Base-by-base conservation (phyloP, 2,329 filamentous ascomycete species). In the Fusarium acutatum region DNA sequence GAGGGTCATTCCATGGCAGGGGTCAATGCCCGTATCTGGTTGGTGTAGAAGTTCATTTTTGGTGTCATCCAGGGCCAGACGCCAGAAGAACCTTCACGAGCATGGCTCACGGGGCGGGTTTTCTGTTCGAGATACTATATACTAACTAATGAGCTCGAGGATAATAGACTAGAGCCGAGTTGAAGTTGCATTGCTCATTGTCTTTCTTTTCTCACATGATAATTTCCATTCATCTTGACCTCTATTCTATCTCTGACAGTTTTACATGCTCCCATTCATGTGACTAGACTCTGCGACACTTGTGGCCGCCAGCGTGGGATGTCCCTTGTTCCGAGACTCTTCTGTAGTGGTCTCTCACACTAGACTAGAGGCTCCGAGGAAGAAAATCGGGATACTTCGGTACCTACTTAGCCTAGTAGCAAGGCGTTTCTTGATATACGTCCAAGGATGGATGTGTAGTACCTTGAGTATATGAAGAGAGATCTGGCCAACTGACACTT, bases 251-350 rank as follows among this genome's bases (percentile, higher is more conserved):
- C n/a, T 34, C 32, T 52, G 26, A 20, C 13, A 32, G 30, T 38
- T n/a, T 59, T n/a, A 40, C 46, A 24, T 47, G 47, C 24, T 43
- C 17, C 34, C n/a, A 37, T 37, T 40, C 64, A 68, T 47, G 34
- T 64, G 41, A 69, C 30, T 20, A 20, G 38, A 50, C 40, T 57
- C n/a, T 35, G 34, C 28, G 30, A 69, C 49, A 38, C 22, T 32
- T 40, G 30, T 52, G 49, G 43, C 43, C 35, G n/a, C 41, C 60
- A 34, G 56, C 65, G 70, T 67, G 70, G 60, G 60, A 52, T 67
- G 38, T 58, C 60, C 54, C 54, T 53, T 57, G 69, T 61, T 41
- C 64, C 52, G 50, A 72, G 54, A 60, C 69, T 44, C 60, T 65
- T 62, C 52, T 47, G 20, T 37, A 32, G 41, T 38, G 32, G 43